phyloP scores from a whole-genome alignment of 2,329 filamentous ascomycete species.

The Calonectria montana region DNA sequence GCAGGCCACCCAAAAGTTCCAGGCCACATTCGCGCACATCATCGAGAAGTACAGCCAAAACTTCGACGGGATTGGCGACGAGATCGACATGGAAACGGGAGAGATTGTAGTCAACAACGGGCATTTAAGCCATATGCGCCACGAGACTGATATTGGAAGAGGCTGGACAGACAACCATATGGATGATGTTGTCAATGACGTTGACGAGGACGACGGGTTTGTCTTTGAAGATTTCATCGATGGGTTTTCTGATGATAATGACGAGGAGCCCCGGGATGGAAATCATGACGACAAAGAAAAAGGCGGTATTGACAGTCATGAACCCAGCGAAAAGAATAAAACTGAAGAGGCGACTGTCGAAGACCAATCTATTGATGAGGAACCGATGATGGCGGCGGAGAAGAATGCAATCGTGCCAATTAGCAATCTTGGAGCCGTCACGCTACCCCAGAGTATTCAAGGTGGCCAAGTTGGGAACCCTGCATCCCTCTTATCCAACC shows the following conservation, averaged over 20 bases:
- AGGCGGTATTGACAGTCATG: conserved; percentile 9
- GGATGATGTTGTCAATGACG: conserved; percentile 39
- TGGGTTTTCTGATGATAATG: conserved; percentile 32
- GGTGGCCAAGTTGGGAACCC: background rate
- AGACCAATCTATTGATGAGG: background rate
- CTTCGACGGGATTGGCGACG: conserved; percentile 86
- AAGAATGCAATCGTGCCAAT: conserved; percentile 22
- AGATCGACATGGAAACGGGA: conserved; percentile 86
- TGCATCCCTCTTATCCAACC: conserved; percentile 7
- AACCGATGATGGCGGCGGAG: background rate
- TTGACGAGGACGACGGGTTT: conserved; percentile 51
- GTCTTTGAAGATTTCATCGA: conserved; percentile 47
- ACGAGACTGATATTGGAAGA: conserved; percentile 61
- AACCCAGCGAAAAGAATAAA: background rate
- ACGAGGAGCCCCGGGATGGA: conserved; percentile 23
- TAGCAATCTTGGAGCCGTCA: background rate
- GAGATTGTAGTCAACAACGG: conserved; percentile 92
- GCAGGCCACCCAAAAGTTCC: conserved; percentile 77
- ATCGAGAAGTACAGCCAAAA: conserved; percentile 90
- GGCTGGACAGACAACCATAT: conserved; percentile 29
- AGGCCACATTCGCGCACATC: conserved; percentile 87
- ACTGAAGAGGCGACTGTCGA: background rate
- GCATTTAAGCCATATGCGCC: conserved; percentile 75
- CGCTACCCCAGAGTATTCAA: background rate
- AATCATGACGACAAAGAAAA: conserved; percentile 11